Conservation (phyloP, 345 rosid genomes). For the Citrus hindsii region DNA sequence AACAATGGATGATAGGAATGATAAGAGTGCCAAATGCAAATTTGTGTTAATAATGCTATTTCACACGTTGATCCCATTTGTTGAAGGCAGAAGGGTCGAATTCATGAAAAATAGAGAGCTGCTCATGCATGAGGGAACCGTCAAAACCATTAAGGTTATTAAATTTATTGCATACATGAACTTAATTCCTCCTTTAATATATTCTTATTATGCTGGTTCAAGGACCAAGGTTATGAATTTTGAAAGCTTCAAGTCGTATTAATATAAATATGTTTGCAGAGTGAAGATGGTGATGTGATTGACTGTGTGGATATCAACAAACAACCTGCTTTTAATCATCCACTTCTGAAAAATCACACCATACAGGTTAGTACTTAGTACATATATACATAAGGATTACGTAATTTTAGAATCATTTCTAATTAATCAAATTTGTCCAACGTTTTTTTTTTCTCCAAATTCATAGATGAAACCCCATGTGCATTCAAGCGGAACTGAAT, state of each 20-base stretch:
- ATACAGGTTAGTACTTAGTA: slow-evolving; percentile 5
- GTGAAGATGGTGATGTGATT: slow-evolving; percentile 7
- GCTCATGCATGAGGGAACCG: neutral
- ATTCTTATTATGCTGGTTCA: no score
- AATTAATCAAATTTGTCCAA: neutral
- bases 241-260: neutral
- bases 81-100: neutral
- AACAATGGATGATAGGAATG: neutral
- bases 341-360: slow-evolving; percentile 22
- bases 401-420: neutral
- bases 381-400: no score
- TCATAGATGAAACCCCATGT: slow-evolving; percentile 21
- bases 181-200: no score
- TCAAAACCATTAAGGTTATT: neutral
- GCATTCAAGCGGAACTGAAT: neutral
- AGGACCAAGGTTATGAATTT: no score
- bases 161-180: no score
- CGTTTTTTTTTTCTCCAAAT: neutral
- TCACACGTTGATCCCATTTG: neutral
- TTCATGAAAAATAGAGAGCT: neutral
- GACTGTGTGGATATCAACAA: slow-evolving; percentile 29
- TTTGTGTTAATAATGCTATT: neutral
- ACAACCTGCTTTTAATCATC: slow-evolving; percentile 33
- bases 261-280: neutral
- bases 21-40: neutral